Evolutionary conservation across 2,329 filamentous ascomycete species (phyloP), one percentile per base, ranked within the genome.

Genomic region (Hypoxylon sp.): DNA sequence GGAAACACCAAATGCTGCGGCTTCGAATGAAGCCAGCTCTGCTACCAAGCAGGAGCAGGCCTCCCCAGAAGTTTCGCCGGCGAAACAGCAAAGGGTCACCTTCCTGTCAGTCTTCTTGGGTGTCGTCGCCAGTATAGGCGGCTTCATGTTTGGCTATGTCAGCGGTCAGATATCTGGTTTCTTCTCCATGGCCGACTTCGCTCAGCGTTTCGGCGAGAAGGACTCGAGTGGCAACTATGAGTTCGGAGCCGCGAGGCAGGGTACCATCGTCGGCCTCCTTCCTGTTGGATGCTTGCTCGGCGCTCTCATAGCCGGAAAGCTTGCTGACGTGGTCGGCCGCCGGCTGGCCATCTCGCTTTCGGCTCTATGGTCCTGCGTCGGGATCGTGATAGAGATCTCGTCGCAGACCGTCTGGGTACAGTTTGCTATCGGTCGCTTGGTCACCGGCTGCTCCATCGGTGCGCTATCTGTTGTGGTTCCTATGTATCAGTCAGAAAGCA

Each of bases 401-500:
- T 88, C 88, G 0, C 73, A 79, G 1, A 75, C 71, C 2, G 78
- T 79, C 47, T 92, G 90, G 90, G 87, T 86, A 65, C 90, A 92
- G 73, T 85, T 92, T 64, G 89, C 89, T 29, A 78, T 90, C 17
- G 90, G 90, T 52, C 84, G 90, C 48, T 84, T 89, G 71, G 84
- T 91, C n/a, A 90, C 88, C 24, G 90, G 90, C 71, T 76, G 91
- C 2, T 89, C 89, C 19, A 88, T 92, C 51, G 90, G 90, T 29
- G 84, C 86, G 19, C 81, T 92, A 0, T 90, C 87, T 5, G 89
- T 91, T 46, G 81, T 88, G 27, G 88, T 90, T 0, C 88, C 88
- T 52, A 89, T 92, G 87, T 92, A 92, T 73, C 89, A 91, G 76
- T 87, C 85, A 15, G 90, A 92, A 78, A 89, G 85, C 62, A 87